Base-by-base conservation (phyloP, 73 alveolate species). In the Paramecium bursaria region DNA sequence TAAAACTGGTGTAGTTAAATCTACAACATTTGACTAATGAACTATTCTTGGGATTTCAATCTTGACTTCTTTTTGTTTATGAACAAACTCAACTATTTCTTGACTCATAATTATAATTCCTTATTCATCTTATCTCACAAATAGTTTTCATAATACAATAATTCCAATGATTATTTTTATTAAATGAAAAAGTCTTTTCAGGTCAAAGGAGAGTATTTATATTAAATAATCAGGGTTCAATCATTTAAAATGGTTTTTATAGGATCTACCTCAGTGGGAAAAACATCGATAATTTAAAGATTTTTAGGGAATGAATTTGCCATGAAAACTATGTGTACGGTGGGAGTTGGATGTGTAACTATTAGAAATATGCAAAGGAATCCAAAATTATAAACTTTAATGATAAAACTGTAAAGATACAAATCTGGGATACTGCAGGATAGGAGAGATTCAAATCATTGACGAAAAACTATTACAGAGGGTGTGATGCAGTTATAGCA, bases 351-450 rank as follows among this genome's bases (percentile, higher is more conserved):
- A 30, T 60, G 79, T 15, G 55, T 60, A 60, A 10, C n/a, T 13
- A 39, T 39, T 10, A 31, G 5, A 4, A 27, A 3, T 5, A 29
- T 60, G 5, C 3, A 11, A 35, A 67, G 47, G 60, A 67, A 6
- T 67, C 60, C 1, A 67, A 19, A 67, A 21, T 39, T 15, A 14
- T 60, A 14, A 67, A 5, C 6, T 5, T 39, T 39, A 35, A 67
- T 17, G 35, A 42, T 4, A 53, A 67, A 35, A 17, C 33, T 17
- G 76, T 74, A 9, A 74, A 74, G 29, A 50, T 30, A 4, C 11
- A 74, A 74, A 13, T 74, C 7, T 48, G 87, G 87, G 87, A 74
- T 49, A 74, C 87, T 48, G 87, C 77, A 15, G 77, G 77, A 15
- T 15, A 74, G 47, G 76, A 74, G 54, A 48, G 87, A 47, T 48